Percentiles rank a stretch among this genome's conserved stretches.
These are phyloP conservation scores for Cercospora janseana DNA, from an alignment of 2,329 filamentous ascomycete species.

Conservation along the genomic window DNA sequence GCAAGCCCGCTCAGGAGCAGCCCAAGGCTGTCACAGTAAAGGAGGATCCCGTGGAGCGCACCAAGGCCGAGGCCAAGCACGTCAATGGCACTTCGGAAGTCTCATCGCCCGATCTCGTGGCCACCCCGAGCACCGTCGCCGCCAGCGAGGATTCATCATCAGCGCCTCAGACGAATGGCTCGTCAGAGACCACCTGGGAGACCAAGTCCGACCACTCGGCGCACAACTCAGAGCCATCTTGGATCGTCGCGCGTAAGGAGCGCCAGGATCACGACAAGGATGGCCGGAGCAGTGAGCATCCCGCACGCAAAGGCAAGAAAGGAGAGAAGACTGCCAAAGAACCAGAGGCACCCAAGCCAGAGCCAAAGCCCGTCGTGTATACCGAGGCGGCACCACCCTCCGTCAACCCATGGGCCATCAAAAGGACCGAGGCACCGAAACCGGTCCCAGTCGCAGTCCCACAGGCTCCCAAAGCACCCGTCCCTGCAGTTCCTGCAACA, in stretches of 20 bases:
- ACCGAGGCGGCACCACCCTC: constrained; percentile 77
- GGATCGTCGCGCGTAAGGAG: constrained; percentile 53
- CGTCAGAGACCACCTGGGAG: constrained; percentile 66
- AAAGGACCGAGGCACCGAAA: constrained; percentile 66
- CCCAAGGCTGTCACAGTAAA: constrained; percentile 33
- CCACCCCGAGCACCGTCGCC: constrained; percentile 57
- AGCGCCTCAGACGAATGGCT: constrained; percentile 55
- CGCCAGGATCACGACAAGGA: constrained; percentile 31
- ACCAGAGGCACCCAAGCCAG: constrained; percentile 26
- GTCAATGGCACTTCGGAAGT: constrained; percentile 33
- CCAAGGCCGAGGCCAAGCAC: constrained; percentile 33
- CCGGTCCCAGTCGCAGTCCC: constrained; percentile 44
- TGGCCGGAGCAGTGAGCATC: constrained; percentile 13
- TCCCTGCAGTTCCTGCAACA: constrained; percentile 8
- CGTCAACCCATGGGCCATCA: constrained; percentile 79
- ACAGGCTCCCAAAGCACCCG: constrained; percentile 20
- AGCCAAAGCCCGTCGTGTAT: constrained; percentile 58
- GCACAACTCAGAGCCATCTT: constrained; percentile 62
- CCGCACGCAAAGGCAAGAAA: constrained; percentile 22
- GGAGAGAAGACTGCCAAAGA: constrained; percentile 31
- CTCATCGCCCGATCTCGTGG: constrained; percentile 56
- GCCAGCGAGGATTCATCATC: constrained; percentile 63
- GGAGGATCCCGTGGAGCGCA: constrained; percentile 33
- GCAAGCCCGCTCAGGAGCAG: constrained; percentile 29
- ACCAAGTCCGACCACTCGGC: constrained; percentile 62